Base-by-base conservation (phyloP, 2,329 filamentous ascomycete genomes). In the Penicillium sp. region DNA sequence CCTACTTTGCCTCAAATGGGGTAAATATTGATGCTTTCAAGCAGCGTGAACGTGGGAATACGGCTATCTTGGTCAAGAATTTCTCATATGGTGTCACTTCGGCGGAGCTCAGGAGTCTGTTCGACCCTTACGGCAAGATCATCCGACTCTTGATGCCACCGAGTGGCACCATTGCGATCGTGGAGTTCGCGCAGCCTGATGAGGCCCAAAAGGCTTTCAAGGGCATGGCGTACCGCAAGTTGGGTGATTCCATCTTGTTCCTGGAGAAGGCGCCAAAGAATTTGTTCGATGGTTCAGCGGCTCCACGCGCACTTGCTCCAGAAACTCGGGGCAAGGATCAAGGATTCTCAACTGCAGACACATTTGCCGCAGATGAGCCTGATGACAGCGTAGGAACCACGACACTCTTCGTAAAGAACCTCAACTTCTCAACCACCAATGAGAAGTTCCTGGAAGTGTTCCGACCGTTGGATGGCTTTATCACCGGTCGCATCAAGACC, bases 11-110 rank as follows among this genome's bases (percentile, higher is more conserved):
- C 50, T 83, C 87, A 42, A 90, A 97, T 61, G 93, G 93, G 35
- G 89, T 97, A 23, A 91, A 97, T 72, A 80, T 99, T 45, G 87
- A 97, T 60, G 88, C 92, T 12, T 97, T 99, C 78, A 94, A 93
- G 73, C 86, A 84, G 52, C 85, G 86, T 58, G 86, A 90, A 70
- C 87, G 92, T 68, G 93, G 93, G 57, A 92, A 97, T 70, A 88
- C 85, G 21, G 86, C 88, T 40, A 92, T 99, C 46, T 77, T 99
- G 50, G 89, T 97, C 45, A 99, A 99, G 77, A 97, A 97, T 71
- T 92, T 99, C 65, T 86, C 91, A 1, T 92, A 88, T 68, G 89
- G 90, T 49, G 92, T 91, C 27, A 88, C 86, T 46, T 77, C 84
- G 49, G 88, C 91, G 52, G 91, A 97, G 70, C 76, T 97, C 38